phyloP scores from a whole-genome alignment of 345 rosid species.

The Aethionema arabicum region DNA sequence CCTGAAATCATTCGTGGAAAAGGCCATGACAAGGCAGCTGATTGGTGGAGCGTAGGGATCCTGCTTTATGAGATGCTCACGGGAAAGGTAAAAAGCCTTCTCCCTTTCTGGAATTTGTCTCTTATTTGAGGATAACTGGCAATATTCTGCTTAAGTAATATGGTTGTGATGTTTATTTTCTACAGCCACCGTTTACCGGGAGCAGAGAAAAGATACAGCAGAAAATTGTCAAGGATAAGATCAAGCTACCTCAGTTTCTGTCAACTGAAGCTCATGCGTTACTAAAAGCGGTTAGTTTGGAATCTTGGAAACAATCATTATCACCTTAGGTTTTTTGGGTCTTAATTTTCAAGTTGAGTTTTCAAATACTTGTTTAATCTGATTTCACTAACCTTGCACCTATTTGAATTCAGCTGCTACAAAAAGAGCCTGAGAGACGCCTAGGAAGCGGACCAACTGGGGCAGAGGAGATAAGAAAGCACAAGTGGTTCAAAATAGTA shows the following conservation, averaged over 20 bases:
- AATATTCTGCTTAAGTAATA: background rate
- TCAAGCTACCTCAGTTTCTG: slow-evolving; percentile 69
- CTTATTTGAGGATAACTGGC: slow-evolving; percentile 4
- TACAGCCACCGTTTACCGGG: slow-evolving; percentile 84
- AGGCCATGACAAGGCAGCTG: slow-evolving; percentile 94
- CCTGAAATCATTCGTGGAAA: slow-evolving; percentile 88
- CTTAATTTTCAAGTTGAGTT: no score
- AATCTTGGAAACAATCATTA: no score
- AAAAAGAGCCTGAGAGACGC: slow-evolving; percentile 70
- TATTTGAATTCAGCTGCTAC: slow-evolving; percentile 51
- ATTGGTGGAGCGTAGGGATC: slow-evolving; percentile 98
- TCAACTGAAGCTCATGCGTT: slow-evolving; percentile 77
- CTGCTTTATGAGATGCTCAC: slow-evolving; percentile 92
- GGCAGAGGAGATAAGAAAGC: slow-evolving; percentile 65
- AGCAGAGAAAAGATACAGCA: slow-evolving; percentile 65
- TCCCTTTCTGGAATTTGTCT: background rate
- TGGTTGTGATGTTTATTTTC: slow-evolving; percentile 3
- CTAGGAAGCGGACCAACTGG: slow-evolving; percentile 72
- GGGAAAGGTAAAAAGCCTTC: slow-evolving; percentile 54
- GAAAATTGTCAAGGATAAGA: slow-evolving; percentile 78
- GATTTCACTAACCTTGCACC: slow-evolving; percentile 6
- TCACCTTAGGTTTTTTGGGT: no score
- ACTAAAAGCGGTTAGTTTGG: slow-evolving; percentile 65
- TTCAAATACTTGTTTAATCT: background rate
- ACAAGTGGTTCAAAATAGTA: slow-evolving; percentile 81